Conservation (phyloP, 2,329 filamentous ascomycete genomes). For the Beauveria caledonica region DNA sequence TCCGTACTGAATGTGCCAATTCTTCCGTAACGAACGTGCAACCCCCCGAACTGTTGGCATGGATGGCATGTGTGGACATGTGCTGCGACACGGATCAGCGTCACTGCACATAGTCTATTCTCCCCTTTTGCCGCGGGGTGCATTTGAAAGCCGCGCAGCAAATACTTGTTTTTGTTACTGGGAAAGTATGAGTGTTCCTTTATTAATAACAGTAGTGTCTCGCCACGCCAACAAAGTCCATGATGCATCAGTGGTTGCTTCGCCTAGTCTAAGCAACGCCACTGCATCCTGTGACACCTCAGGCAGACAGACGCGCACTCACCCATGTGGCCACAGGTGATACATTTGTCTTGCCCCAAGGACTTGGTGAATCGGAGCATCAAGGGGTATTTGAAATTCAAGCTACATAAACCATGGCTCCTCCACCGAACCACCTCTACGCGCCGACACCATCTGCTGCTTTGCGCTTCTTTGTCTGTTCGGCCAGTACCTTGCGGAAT, state of each 20-base stretch:
- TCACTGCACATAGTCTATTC: background rate
- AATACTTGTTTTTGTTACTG: background rate
- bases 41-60: background rate
- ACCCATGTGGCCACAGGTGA: too few species aligned
- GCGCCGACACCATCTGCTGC: background rate
- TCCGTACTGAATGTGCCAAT: background rate
- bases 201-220: background rate
- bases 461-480: slow-evolving; percentile 14
- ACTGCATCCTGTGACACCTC: too few species aligned
- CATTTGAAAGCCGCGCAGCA: slow-evolving; percentile 1
- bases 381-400: too few species aligned
- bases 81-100: background rate
- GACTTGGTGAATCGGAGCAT: too few species aligned
- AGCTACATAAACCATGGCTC: too few species aligned
- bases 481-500: slow-evolving; percentile 18
- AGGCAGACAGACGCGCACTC: too few species aligned
- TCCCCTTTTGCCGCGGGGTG: background rate
- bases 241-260: too few species aligned
- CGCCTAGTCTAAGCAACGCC: too few species aligned
- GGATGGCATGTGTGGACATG: background rate
- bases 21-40: background rate
- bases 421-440: background rate
- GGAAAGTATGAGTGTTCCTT: background rate
- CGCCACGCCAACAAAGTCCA: too few species aligned
- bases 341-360: too few species aligned